Conservation (phyloP, 257 asterid species). For the Solanum ossicruentum region DNA sequence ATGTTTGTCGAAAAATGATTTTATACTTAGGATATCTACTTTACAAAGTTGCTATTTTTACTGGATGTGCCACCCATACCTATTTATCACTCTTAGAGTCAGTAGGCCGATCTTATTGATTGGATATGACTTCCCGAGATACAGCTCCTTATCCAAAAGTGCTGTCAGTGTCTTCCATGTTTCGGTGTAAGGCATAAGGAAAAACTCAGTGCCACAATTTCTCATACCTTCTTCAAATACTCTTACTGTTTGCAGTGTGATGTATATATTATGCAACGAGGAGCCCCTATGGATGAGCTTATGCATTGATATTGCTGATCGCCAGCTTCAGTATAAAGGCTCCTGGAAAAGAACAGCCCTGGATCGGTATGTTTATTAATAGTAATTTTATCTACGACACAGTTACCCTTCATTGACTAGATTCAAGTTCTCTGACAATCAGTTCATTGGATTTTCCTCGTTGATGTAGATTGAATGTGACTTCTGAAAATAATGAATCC, state of each 20-base stretch:
- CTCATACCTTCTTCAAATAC: not conserved
- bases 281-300: slow-evolving; percentile 92
- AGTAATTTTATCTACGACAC: not conserved
- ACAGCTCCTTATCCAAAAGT: not conserved
- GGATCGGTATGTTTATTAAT: slow-evolving; percentile 56
- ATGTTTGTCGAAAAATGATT: not conserved
- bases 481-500: slow-evolving; percentile 20
- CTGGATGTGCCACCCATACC: not conserved
- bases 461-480: slow-evolving; percentile 46
- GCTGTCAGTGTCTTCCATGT: not conserved
- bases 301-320: slow-evolving; percentile 56
- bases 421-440: slow-evolving; percentile 4
- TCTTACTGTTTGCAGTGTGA: slow-evolving; percentile 45
- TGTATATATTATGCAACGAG: slow-evolving; percentile 90
- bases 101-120: not conserved
- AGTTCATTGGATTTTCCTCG: slow-evolving; percentile 1
- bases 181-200: not conserved
- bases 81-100: not conserved
- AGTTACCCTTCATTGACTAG: not conserved
- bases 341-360: slow-evolving; percentile 94
- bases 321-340: slow-evolving; percentile 76
- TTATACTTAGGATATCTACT: not conserved
- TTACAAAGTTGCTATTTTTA: not conserved
- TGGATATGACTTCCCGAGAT: not conserved
- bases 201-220: not conserved